These are phyloP conservation scores for Yamadazyma aaseri DNA, from an alignment of 1,139 yeast genomes.

Conservation along the genomic window DNA sequence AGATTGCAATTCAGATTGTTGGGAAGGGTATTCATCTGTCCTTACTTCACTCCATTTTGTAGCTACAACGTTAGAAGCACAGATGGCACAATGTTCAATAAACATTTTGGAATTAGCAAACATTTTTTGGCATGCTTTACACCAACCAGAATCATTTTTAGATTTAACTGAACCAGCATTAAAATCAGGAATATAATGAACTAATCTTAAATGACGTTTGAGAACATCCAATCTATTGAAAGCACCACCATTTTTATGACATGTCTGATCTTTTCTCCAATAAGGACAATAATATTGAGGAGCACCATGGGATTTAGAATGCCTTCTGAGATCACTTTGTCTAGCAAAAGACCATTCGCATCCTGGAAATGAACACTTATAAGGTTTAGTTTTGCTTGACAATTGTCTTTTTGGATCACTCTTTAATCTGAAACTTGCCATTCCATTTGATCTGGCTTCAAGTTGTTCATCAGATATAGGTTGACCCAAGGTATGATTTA, in stretches of 20 bases:
- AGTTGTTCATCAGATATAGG: slow-evolving; percentile 1
- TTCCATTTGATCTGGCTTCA: slow-evolving; percentile 2
- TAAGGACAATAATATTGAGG: slow-evolving; percentile 73
- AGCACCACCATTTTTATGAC: slow-evolving; percentile 72
- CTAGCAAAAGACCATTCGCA: slow-evolving; percentile 71
- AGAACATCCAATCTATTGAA: slow-evolving; percentile 69
- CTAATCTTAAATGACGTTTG: slow-evolving; percentile 64
- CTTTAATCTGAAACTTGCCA: slow-evolving; percentile 5
- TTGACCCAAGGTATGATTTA: too few species aligned
- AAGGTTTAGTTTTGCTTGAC: slow-evolving; percentile 19
- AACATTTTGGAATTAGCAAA: slow-evolving; percentile 58
- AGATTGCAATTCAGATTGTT: slow-evolving; percentile 1
- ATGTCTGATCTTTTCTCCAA: slow-evolving; percentile 63
- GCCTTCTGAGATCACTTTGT: slow-evolving; percentile 65
- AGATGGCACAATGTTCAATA: slow-evolving; percentile 63
- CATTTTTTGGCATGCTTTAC: slow-evolving; percentile 58
- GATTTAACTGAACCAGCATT: slow-evolving; percentile 15
- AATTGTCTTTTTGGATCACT: slow-evolving; percentile 6
- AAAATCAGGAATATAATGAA: slow-evolving; percentile 59
- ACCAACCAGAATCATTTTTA: slow-evolving; percentile 60
- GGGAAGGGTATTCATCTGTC: slow-evolving; percentile 4
- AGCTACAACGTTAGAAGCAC: slow-evolving; percentile 45
- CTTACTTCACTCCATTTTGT: slow-evolving; percentile 25
- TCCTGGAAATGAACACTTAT: slow-evolving; percentile 49
- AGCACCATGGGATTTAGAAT: slow-evolving; percentile 58